Base-by-base conservation (phyloP, 108 stramenopile genomes). In the Skeletonema grethae region DNA sequence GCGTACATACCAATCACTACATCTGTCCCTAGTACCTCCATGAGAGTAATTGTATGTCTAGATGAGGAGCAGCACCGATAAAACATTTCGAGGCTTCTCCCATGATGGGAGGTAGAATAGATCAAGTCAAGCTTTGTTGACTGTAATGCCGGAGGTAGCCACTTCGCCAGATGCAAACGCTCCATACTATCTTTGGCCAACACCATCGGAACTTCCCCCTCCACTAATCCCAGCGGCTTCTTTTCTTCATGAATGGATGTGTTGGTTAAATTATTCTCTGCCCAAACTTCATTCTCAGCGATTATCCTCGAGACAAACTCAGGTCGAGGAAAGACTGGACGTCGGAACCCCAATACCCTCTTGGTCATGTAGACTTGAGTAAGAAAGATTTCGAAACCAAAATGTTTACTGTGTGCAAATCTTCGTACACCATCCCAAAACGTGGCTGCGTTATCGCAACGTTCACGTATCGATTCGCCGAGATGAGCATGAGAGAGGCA, bases 1-100 rank as follows among this genome's bases (percentile, higher is more conserved):
- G 77, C 77, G 63, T 79, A 83, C 82, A 83, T 83, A 7, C 82
- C 82, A 36, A 83, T 83, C 6, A 75, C 68, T 25, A 38, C 62
- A 57, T 70, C 76, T 7, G 67, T 56, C 31, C 67, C 77, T 32
- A 83, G 63, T 6, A 83, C 82, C 43, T 83, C 82, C 75, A 83
- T 74, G 34, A 83, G 62, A 24, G 72, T 74, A 16, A 82, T 67
- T 72, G 80, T 82, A 59, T 77, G 76, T 25, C 48, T 77, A 0
- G 80, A 58, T 56, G 61, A 63, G 4, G 76, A 76, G 61, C 76
- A 77, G 15, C 68, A 62, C n/a, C 76, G 57, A 41, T 83, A 83
- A 62, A 83, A 79, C 65, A 70, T 70, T 63, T 77, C 81, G 15
- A 82, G 62, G 10, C 76, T 74, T 48, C 82, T 36, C 11, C 82